phyloP scores from a whole-genome alignment of 441 rosid species.

The Syzygium malaccense region DNA sequence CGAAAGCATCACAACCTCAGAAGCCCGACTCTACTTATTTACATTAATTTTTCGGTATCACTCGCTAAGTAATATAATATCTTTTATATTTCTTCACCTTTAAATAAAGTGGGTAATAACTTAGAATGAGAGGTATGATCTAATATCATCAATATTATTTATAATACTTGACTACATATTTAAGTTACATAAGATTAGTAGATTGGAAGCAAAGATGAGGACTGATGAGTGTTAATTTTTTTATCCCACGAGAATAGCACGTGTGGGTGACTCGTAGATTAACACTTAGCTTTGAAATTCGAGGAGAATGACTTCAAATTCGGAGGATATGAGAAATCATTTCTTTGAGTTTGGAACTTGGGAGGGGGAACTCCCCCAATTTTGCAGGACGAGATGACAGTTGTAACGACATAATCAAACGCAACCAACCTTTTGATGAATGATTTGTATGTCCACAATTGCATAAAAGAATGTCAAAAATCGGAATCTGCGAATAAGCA shows the following conservation, averaged over 20 bases:
- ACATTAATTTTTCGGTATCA: not conserved
- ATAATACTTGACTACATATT: not conserved
- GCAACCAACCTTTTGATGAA: not conserved
- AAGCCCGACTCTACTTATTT: not conserved
- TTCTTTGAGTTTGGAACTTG: not conserved
- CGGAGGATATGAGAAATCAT: not conserved
- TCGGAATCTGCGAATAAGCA: not conserved
- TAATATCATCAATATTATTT: not conserved
- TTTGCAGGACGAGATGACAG: not conserved
- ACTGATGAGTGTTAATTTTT: not conserved
- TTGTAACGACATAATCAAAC: not conserved
- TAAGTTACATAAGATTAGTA: no score
- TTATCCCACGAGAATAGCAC: not conserved
- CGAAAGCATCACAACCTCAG: not conserved
- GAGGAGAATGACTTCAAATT: not conserved
- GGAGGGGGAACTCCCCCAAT: not conserved
- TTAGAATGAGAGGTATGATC: not conserved
- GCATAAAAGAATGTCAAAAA: not conserved
- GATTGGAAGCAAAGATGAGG: not conserved
- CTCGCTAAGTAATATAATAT: rapidly evolving
- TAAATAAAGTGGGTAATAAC: not conserved
- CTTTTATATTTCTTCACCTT: not conserved
- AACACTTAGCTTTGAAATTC: not conserved
- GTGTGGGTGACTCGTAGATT: not conserved
- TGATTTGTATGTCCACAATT: not conserved